Evolutionary conservation across 495 filamentous ascomycete species (phyloP).

Genomic region (Aspergillus mulundensis): DNA sequence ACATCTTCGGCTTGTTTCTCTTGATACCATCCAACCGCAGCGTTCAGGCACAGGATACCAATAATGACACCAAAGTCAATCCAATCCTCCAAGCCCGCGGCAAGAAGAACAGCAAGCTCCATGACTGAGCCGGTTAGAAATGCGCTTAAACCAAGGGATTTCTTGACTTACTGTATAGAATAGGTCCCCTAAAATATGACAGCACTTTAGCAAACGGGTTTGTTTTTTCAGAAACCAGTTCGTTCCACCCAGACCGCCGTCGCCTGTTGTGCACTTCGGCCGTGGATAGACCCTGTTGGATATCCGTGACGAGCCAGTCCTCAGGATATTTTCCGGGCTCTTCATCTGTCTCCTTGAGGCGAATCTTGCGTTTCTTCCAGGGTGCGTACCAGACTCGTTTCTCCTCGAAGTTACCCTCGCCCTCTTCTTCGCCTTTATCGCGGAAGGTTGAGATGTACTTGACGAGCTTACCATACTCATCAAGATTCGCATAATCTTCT

Average conservation of each 20-base stretch:
- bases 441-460: conserved; percentile 62
- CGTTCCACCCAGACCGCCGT: conserved; percentile 64
- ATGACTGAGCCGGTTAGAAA: conserved; percentile 55
- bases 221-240: conserved; percentile 68
- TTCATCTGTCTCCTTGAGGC: conserved; percentile 31
- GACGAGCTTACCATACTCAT: conserved; percentile 55
- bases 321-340: conserved; percentile 51
- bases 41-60: conserved; percentile 72
- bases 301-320: conserved; percentile 70
- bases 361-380: conserved; percentile 55
- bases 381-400: conserved; percentile 50
- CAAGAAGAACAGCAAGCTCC: conserved; percentile 73
- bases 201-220: conserved; percentile 69
- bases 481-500: conserved; percentile 35
- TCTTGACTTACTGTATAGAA: conserved; percentile 64
- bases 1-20: conserved; percentile 82
- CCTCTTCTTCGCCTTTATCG: conserved; percentile 34
- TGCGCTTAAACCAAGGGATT: background rate
- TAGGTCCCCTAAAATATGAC: conserved; percentile 72
- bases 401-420: conserved; percentile 28
- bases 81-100: conserved; percentile 72
- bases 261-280: conserved; percentile 55
- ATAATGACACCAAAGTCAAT: conserved; percentile 82
- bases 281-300: conserved; percentile 54
- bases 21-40: conserved; percentile 75